Conservation (phyloP, 495 filamentous ascomycete genomes). For the Podospora tetraspora region DNA sequence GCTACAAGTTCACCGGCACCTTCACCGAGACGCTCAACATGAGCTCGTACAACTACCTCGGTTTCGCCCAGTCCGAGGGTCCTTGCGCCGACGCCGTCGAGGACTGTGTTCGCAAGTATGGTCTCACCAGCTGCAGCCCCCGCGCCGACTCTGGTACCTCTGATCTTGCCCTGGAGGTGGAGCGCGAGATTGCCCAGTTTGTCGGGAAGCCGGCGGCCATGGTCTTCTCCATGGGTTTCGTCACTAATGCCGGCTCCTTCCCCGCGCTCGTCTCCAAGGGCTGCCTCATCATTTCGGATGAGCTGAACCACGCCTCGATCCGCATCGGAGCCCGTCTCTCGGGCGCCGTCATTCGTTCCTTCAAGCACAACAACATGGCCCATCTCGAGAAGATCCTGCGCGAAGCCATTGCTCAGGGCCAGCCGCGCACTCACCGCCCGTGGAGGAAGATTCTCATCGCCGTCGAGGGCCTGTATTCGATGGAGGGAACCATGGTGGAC, state of each 20-base stretch:
- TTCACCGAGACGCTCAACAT: conserved; percentile 95
- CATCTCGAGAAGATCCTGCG: conserved; percentile 80
- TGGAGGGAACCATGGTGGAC: conserved; percentile 98
- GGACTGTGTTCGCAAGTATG: conserved; percentile 75
- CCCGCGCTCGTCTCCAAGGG: conserved; percentile 87
- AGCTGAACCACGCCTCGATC: conserved; percentile 96
- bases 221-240: conserved; percentile 98
- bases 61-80: conserved; percentile 95
- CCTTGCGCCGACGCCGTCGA: conserved; percentile 94
- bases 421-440: conserved; percentile 91
- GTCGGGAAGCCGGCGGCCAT: conserved; percentile 90
- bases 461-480: conserved; percentile 95
- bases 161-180: conserved; percentile 82
- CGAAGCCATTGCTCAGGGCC: conserved; percentile 90
- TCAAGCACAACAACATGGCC: conserved; percentile 94
- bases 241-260: conserved; percentile 87
- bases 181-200: conserved; percentile 81
- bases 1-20: conserved; percentile 82
- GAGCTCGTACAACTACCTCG: conserved; percentile 99
- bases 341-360: conserved; percentile 88
- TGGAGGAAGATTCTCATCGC: conserved; percentile 99
- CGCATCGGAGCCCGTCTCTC: conserved; percentile 91
- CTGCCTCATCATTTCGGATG: conserved; percentile 89
- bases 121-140: conserved; percentile 72
- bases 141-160: conserved; percentile 80